Base-by-base conservation (phyloP, 176 grass and related monocot species). In the Poa pratensis region DNA sequence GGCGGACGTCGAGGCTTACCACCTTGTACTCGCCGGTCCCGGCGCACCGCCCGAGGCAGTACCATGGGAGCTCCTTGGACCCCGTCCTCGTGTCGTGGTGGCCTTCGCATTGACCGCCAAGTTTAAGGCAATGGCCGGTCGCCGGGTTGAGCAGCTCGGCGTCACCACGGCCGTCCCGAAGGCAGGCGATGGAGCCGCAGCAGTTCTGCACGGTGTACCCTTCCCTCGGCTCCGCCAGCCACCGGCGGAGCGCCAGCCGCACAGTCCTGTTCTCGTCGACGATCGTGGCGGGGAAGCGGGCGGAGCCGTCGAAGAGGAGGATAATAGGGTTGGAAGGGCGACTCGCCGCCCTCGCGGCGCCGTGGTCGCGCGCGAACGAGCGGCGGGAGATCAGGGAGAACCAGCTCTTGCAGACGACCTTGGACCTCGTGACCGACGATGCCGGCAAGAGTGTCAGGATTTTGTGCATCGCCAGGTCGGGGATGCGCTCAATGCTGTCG, bases 111-210 rank as follows among this genome's bases (percentile, higher is more conserved):
- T 13, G 4, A 7, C 12, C 11, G 32, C 57, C n/a, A 27, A 60
- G 76, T 5, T 17, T 0, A 16, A 46, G 57, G 57, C 55, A 17
- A 16, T 63, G 15, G 40, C 77, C 75, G 58, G 58, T 64, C 20
- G 40, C 58, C 34, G 58, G 40, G 58, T 79, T 79, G 57, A 79
- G 39, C 5, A 79, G 76, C n/a, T 62, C n/a, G 37, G 76, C 57
- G 20, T 0, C 76, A 15, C 57, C 76, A 9, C 5, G 7, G 15
- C 4, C 1, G 35, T 1, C 28, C 58, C 58, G 58, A 15, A 64
- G 58, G 40, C 77, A 79, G 15, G 40, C 22, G 15, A 79, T 7
- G 15, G 40, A 3, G 23, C 40, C 58, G 40, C 58, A 79, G 77
- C 58, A 79, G 40, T 79, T 64, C 77, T 79, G 58, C 58, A 79